Percentiles rank a stretch among this genome's conserved stretches.
phyloP scores from a whole-genome alignment of 345 rosid species.

The Salix caprea region DNA sequence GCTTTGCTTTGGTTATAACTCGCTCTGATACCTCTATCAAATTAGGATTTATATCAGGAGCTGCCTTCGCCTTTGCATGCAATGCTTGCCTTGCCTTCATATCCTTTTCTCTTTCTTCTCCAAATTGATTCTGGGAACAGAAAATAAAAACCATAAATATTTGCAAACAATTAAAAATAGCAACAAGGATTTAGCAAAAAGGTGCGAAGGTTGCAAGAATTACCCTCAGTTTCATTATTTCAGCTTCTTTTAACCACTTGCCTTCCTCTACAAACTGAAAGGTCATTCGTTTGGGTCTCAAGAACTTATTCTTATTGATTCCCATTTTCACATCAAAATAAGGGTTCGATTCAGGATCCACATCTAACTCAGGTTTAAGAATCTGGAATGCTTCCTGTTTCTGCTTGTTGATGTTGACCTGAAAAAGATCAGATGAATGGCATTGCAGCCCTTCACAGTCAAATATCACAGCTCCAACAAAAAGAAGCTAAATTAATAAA shows the following conservation, averaged over 20 bases:
- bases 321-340: slow-evolving; percentile 84
- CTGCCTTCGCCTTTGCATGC: slow-evolving; percentile 76
- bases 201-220: neutral
- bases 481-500: neutral
- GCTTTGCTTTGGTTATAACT: slow-evolving; percentile 65
- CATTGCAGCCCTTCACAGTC: neutral
- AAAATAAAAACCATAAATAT: slow-evolving; percentile 14
- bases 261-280: slow-evolving; percentile 99
- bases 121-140: slow-evolving; percentile 69
- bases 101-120: slow-evolving; percentile 92
- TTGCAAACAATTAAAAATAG: neutral
- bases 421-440: slow-evolving; percentile 17
- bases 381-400: slow-evolving; percentile 95
- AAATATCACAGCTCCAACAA: neutral
- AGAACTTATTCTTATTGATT: slow-evolving; percentile 64
- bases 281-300: slow-evolving; percentile 84
- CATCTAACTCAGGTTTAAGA: slow-evolving; percentile 86
- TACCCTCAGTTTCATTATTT: slow-evolving; percentile 75
- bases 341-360: slow-evolving; percentile 78
- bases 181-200: neutral
- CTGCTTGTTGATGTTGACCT: slow-evolving; percentile 97
- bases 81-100: slow-evolving; percentile 86
- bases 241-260: slow-evolving; percentile 94
- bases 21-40: slow-evolving; percentile 87
- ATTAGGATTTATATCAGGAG: slow-evolving; percentile 88